phyloP scores from a whole-genome alignment of 2,329 filamentous ascomycete genomes.

The Trichophyton benhamiae region DNA sequence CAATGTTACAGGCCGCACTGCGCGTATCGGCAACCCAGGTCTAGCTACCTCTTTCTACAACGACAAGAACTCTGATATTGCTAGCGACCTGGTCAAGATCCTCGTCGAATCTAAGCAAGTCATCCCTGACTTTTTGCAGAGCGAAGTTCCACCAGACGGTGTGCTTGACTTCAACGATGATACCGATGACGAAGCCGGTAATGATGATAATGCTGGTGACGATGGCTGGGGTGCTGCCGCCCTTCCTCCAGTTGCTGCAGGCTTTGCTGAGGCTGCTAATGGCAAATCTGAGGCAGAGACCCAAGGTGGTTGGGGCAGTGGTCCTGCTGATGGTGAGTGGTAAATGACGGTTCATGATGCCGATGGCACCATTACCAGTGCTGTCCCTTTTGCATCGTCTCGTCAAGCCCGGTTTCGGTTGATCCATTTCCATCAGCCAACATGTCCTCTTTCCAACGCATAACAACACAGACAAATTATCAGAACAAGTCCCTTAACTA shows the following conservation, averaged over 20 bases:
- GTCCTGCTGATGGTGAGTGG: not conserved
- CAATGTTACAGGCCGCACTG: constrained; percentile 59
- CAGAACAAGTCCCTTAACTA: not conserved
- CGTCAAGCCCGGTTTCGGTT: not conserved
- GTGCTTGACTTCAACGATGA: constrained; percentile 43
- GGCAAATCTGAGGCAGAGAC: not conserved
- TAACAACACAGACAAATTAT: not conserved
- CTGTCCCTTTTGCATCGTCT: not conserved
- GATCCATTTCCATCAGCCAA: not conserved
- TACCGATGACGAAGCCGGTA: constrained; percentile 32
- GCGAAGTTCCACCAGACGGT: constrained; percentile 37
- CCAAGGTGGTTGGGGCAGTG: not conserved
- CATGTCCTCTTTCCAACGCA: no score
- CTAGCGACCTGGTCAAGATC: constrained; percentile 60
- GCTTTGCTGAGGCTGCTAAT: not conserved
- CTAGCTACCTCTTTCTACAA: constrained; percentile 83
- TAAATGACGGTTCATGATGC: not conserved
- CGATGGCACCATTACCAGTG: not conserved
- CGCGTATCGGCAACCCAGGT: constrained; percentile 78
- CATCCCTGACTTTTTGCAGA: constrained; percentile 69
- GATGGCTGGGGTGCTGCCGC: not conserved
- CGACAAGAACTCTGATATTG: constrained; percentile 61
- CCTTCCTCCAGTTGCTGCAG: not conserved
- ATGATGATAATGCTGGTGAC: constrained; percentile 6
- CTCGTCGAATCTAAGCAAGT: constrained; percentile 67